Base-by-base conservation (phyloP, 495 filamentous ascomycete genomes). In the Podospora comata region DNA sequence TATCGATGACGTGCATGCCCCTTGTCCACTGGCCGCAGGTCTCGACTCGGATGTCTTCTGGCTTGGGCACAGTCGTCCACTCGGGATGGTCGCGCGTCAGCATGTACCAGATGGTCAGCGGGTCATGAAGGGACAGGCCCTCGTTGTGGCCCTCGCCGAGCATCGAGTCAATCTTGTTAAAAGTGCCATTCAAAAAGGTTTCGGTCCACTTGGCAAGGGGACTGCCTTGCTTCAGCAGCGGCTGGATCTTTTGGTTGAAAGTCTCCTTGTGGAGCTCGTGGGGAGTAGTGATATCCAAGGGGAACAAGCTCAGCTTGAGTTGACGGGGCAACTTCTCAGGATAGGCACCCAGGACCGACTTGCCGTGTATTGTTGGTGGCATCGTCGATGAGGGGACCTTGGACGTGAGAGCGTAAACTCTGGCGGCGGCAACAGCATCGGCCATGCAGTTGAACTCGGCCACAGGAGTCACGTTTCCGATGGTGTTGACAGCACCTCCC, bases 11-110 rank as follows among this genome's bases (percentile, higher is more conserved):
- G 75, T 92, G 93, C 89, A 93, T 92, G 2, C 95, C 95, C 57
- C 90, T 82, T 64, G 94, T 97, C 95, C 95, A 99, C 79, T 98
- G 94, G 5, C 95, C 95, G 34, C 84, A 75, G 1, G 91, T 92
- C 77, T 99, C 95, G 27, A 99, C 81, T 16, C 95, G 84, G 63
- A 98, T 89, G 78, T 99, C 95, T 76, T 86, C 80, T 20, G 78
- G 82, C 68, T 79, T 76, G 13, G 76, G 69, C 23, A 80, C 76
- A 28, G 80, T 68, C 74, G 79, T 82, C 85, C 85, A 87, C 16
- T 77, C 78, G 16, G 83, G 79, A 54, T 83, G 76, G 61, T 82
- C 79, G 48, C 77, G 76, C 0, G 88, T 89, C 56, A 96, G 77
- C 73, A 91, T 88, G 74, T 96, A 96, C 91, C 92, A 97, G 5